Evolutionary conservation across 169 alveolate species (phyloP).

Genomic region (Plasmodium berghei): DNA sequence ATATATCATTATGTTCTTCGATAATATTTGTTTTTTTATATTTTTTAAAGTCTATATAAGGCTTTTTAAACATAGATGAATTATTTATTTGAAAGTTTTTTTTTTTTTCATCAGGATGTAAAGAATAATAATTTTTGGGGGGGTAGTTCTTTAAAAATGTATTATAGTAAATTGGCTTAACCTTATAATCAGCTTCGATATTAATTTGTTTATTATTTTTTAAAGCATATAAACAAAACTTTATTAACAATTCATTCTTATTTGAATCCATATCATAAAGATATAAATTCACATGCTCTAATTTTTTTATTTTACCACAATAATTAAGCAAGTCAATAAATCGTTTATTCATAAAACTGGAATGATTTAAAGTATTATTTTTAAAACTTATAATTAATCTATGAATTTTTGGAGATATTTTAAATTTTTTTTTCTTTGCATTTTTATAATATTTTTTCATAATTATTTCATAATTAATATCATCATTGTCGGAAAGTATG

Average conservation of each 20-base stretch:
- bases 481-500: too few relatives aligned
- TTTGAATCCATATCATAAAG: constrained; percentile 5
- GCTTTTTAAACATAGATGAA: background rate
- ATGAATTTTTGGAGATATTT: background rate
- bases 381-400: constrained; percentile 33
- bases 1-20: constrained; percentile 13
- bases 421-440: background rate
- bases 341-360: background rate
- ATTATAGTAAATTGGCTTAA: background rate
- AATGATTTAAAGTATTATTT: constrained; percentile 1
- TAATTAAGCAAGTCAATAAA: background rate
- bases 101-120: background rate
- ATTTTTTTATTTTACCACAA: constrained; percentile 27
- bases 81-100: background rate
- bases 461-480: too few relatives aligned
- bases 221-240: constrained; percentile 9
- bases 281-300: constrained; percentile 25
- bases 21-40: constrained; percentile 19
- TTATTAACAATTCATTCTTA: background rate
- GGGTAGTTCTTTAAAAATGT: background rate
- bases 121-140: background rate
- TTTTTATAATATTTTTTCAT: too few relatives aligned
- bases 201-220: background rate
- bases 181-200: constrained; percentile 10
- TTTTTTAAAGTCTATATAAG: background rate